Evolutionary conservation across 768 basidiomycete species (phyloP).

Genomic region (Clavaria fumosa): DNA sequence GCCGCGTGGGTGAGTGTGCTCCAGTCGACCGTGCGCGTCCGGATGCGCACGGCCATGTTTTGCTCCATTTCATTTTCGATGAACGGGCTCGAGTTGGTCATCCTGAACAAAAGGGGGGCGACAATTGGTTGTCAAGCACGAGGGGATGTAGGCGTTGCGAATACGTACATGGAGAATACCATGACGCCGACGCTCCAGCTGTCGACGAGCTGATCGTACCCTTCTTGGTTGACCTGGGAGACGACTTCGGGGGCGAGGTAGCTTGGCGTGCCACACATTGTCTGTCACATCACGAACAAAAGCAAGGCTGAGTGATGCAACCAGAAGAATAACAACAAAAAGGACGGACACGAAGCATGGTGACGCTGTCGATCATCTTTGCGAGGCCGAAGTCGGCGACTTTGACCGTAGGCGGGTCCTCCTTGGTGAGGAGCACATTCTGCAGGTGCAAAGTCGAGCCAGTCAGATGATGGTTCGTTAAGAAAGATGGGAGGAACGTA

Average conservation of each 20-base stretch:
- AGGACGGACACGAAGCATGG: constrained; percentile 53
- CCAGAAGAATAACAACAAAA: neutral
- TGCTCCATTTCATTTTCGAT: constrained; percentile 50
- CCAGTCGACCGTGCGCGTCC: constrained; percentile 50
- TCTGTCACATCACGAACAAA: constrained; percentile 29
- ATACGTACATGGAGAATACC: constrained; percentile 69
- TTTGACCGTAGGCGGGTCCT: constrained; percentile 58
- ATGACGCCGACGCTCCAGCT: constrained; percentile 97
- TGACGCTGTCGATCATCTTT: constrained; percentile 71
- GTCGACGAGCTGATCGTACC: constrained; percentile 83
- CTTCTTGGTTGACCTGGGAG: constrained; percentile 39
- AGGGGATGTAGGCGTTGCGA: too few species aligned
- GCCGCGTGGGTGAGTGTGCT: constrained; percentile 22
- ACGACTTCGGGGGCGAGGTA: constrained; percentile 94
- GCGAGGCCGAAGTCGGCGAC: constrained; percentile 95
- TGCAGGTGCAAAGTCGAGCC: constrained; percentile 18
- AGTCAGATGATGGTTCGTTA: neutral
- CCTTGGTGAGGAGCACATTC: constrained; percentile 74
- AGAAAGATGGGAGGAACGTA: constrained; percentile 15
- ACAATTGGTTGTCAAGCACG: too few species aligned
- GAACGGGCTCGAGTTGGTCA: constrained; percentile 69
- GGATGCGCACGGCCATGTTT: constrained; percentile 48
- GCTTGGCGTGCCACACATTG: constrained; percentile 92
- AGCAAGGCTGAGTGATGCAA: too few species aligned
- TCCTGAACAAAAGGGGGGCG: constrained; percentile 26